Evolutionary conservation across 768 basidiomycete species (phyloP).

Genomic region (Mycena metata): DNA sequence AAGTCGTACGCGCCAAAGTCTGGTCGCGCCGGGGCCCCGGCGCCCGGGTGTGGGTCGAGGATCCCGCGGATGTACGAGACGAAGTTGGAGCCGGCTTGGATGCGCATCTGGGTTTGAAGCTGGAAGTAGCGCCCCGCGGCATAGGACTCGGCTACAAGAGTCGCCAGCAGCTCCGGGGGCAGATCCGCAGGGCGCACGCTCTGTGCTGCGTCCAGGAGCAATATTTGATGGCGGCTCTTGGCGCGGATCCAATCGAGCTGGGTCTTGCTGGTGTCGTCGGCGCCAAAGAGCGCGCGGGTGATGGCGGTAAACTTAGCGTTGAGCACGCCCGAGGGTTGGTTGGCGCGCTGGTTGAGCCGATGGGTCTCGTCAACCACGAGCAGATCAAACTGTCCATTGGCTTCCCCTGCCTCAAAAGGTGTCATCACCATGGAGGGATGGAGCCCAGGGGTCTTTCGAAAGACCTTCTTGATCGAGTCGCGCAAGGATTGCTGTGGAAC

Average conservation of each 20-base stretch:
- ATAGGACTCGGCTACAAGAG: slow-evolving; percentile 23
- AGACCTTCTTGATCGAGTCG: slow-evolving; percentile 31
- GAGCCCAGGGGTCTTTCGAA: slow-evolving; percentile 32
- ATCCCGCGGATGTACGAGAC: slow-evolving; percentile 30
- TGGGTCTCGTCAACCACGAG: slow-evolving; percentile 32
- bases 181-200: slow-evolving; percentile 32
- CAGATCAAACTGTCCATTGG: slow-evolving; percentile 28
- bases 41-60: slow-evolving; percentile 27
- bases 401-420: slow-evolving; percentile 26
- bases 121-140: slow-evolving; percentile 30
- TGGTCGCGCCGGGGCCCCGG: slow-evolving; percentile 17
- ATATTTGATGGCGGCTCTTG: slow-evolving; percentile 32
- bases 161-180: slow-evolving; percentile 26
- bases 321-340: slow-evolving; percentile 28
- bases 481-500: slow-evolving; percentile 33
- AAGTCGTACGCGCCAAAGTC: slow-evolving; percentile 30
- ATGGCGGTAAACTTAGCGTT: slow-evolving; percentile 27
- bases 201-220: slow-evolving; percentile 33
- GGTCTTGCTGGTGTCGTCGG: slow-evolving; percentile 30
- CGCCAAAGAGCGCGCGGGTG: slow-evolving; percentile 30
- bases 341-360: slow-evolving; percentile 31
- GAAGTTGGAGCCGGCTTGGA: slow-evolving; percentile 33
- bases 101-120: slow-evolving; percentile 31
- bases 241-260: slow-evolving; percentile 33
- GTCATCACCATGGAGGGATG: slow-evolving; percentile 32